phyloP scores from a whole-genome alignment of 192 early-diverging fungal species.

The Umbelopsis sp. region DNA sequence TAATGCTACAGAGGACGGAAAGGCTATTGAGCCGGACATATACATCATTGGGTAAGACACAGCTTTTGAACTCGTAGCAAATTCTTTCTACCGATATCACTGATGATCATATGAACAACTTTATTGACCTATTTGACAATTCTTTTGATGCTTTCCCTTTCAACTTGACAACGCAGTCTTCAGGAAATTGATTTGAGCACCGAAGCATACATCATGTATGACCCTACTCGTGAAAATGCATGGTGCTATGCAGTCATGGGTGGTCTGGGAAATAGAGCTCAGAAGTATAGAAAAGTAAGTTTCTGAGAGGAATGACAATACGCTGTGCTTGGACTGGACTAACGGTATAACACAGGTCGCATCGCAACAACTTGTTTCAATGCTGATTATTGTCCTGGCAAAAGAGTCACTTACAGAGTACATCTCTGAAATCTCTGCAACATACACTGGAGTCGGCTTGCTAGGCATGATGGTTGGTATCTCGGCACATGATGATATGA shows the following conservation, averaged over 20 bases:
- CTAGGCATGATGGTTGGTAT: slow-evolving; percentile 72
- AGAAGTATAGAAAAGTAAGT: slow-evolving; percentile 62
- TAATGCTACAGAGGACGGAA: slow-evolving; percentile 39
- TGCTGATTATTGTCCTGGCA: slow-evolving; percentile 84
- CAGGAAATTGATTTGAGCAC: slow-evolving; percentile 90
- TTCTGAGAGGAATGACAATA: slow-evolving; percentile 3
- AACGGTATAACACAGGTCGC: slow-evolving; percentile 42
- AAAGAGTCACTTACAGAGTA: slow-evolving; percentile 47
- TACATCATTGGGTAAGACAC: slow-evolving; percentile 69
- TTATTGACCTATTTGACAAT: not conserved
- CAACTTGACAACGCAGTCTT: slow-evolving; percentile 55
- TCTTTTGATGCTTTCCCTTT: not conserved
- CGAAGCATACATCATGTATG: slow-evolving; percentile 83
- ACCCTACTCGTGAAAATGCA: slow-evolving; percentile 75
- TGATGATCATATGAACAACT: too few species aligned
- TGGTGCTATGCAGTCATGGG: slow-evolving; percentile 78
- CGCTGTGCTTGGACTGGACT: not conserved
- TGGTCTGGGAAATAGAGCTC: slow-evolving; percentile 54
- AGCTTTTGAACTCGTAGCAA: not conserved
- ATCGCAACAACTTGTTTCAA: slow-evolving; percentile 87
- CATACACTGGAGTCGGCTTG: slow-evolving; percentile 81
- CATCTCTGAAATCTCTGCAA: slow-evolving; percentile 65
- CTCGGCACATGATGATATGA: not conserved
- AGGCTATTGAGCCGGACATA: slow-evolving; percentile 54
- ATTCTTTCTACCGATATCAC: too few species aligned